Evolutionary conservation across 2,329 filamentous ascomycete species (phyloP).

Genomic region (Neurospora crassa): DNA sequence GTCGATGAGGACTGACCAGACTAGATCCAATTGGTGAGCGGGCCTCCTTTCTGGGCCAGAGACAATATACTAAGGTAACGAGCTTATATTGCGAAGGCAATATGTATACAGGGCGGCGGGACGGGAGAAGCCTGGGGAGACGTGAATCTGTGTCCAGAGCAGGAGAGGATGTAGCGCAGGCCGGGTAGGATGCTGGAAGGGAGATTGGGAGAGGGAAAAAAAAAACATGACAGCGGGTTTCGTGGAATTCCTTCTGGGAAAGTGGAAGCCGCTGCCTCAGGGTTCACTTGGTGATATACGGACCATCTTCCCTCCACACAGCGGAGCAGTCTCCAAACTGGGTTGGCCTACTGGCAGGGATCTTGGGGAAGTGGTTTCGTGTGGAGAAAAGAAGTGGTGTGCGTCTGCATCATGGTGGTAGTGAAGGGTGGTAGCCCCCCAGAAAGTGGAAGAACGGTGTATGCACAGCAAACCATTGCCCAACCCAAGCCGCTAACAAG

Average conservation of each 20-base stretch:
- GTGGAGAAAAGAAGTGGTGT: slow-evolving; percentile 12
- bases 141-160: slow-evolving; percentile 10
- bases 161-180: slow-evolving; percentile 10
- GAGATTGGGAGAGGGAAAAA: neutral
- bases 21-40: slow-evolving; percentile 27
- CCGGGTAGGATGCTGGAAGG: slow-evolving; percentile 4
- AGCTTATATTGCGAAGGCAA: slow-evolving; percentile 32
- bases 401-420: slow-evolving; percentile 12
- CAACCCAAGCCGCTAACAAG: neutral
- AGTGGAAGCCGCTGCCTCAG: slow-evolving; percentile 13
- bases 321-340: slow-evolving; percentile 12
- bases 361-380: slow-evolving; percentile 11
- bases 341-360: slow-evolving; percentile 17
- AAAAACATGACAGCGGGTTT: slow-evolving; percentile 9
- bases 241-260: slow-evolving; percentile 11
- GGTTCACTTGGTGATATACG: slow-evolving; percentile 20
- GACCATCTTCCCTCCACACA: slow-evolving; percentile 13
- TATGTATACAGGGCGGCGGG: slow-evolving; percentile 26
- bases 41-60: slow-evolving; percentile 23
- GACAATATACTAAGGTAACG: slow-evolving; percentile 31
- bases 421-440: slow-evolving; percentile 4
- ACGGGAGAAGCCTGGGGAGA: slow-evolving; percentile 20
- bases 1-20: slow-evolving; percentile 19
- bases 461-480: neutral
- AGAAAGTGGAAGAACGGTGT: neutral